These are phyloP conservation scores for Kondoa subrosea DNA, from an alignment of 768 basidiomycete species.

Conservation along the genomic window DNA sequence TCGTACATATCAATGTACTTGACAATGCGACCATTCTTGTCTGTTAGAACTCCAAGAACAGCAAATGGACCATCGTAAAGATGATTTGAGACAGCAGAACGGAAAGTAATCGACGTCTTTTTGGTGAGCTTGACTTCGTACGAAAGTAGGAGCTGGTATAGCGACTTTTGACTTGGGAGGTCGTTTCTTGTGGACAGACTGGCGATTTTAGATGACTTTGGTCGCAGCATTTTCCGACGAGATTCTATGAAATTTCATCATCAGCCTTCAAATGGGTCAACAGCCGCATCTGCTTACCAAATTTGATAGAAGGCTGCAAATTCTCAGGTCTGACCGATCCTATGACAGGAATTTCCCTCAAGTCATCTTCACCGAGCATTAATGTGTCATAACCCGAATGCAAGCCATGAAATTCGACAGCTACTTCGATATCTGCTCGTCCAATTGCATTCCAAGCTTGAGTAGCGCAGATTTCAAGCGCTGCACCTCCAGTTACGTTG, in stretches of 20 bases:
- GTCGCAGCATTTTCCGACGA: conserved; percentile 8
- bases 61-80: conserved; percentile 16
- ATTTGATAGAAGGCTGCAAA: conserved; percentile 8
- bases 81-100: conserved; percentile 9
- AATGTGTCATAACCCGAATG: not conserved
- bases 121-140: conserved; percentile 17
- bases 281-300: not conserved
- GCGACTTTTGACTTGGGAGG: conserved; percentile 9
- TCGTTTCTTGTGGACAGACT: conserved; percentile 7
- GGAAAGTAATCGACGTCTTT: conserved; percentile 10
- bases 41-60: conserved; percentile 9
- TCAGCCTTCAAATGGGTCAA: not conserved
- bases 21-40: conserved; percentile 1
- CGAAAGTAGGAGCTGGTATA: conserved; percentile 15
- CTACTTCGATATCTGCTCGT: not conserved
- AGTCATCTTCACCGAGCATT: conserved; percentile 8
- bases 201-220: conserved; percentile 7
- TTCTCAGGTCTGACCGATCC: conserved; percentile 12
- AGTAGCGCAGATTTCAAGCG: conserved; percentile 13
- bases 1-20: conserved; percentile 10
- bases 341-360: conserved; percentile 3
- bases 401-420: conserved; percentile 1
- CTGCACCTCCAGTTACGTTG: conserved; percentile 11
- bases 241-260: conserved; percentile 5
- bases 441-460: conserved; percentile 1